Evolutionary conservation across 345 rosid genomes (phyloP), one percentile per base, ranked within the genome.

Genomic region (Pugionium dolabratum): DNA sequence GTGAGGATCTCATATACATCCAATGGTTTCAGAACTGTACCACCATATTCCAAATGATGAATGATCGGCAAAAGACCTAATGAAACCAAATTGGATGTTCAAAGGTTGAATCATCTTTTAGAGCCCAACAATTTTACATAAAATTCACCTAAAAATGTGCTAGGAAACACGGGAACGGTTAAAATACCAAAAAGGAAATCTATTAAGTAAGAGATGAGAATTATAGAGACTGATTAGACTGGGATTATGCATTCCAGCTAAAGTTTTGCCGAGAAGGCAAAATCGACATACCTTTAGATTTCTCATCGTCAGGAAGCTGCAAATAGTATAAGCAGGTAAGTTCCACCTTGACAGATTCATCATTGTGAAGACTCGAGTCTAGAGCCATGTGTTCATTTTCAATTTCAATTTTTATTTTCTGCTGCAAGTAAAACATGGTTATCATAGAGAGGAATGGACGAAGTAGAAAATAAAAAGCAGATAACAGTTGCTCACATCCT

Each of bases 21-120:
- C 49, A 62, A 60, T 60, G 82, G 82, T 64, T 79, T 82, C 57
- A 88, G 57, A 78, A 77, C 68, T 67, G 71, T 79, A 70, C 85
- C 95, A 58, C 64, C 83, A 76, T 66, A 79, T 68, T 76, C 76
- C 71, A 90, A 62, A 54, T 83, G 82, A 62, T 82, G 85, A 75
- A 94, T 83, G 74, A 90, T 86, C 64, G 97, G 99, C 81, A 94
- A 66, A 59, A 94, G 81, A 82, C 99, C 97, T 94, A 53, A 54
- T 51, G 56, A 76, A 71, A 73, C 28, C 29, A 69, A 63, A 47
- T 65, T 42, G 50, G 35, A 64, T 46, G 62, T 51, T 62, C 43
- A 64, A 68, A 75, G 39, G 50, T 49, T 54, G 39, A 57, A 28
- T 53, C 2, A 66, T 25, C 61, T 59, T 32, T 37, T 34, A 9